Base-by-base conservation (phyloP, 2,329 filamentous ascomycete species). In the Sarocladium strictum region DNA sequence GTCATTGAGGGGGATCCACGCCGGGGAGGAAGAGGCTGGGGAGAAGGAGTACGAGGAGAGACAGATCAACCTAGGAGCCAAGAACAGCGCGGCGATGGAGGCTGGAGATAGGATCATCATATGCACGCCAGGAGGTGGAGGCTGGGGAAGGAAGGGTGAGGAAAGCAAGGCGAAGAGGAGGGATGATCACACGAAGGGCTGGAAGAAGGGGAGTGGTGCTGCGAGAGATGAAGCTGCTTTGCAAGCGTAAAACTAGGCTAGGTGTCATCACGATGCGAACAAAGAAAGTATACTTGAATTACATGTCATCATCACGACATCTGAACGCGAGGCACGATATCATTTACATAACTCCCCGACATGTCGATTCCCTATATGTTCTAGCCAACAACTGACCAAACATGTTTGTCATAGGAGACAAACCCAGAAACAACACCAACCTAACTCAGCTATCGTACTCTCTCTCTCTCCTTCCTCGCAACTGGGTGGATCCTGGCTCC, bases 21-120 rank as follows among this genome's bases (percentile, higher is more conserved):
- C 64, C 26, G 60, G 58, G 3, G 63, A 66, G 14, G 65, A 65
- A 1, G 62, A 64, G 0, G 35, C 17, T 7, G 67, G 63, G 0
- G 69, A 71, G 11, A 63, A 64, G 6, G 76, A 80, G 58, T 78
- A 77, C 63, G 75, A 84, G 65, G 78, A 85, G 66, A 73, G 85
- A 37, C 74, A 77, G 53, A 85, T 92, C 64, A 91, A 89, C 63
- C 66, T 92, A 37, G 88, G 88, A 0, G 87, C 83, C 1, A 93
- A 93, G 76, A 93, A 92, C 61, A 90, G 84, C 24, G 88, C 87
- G 12, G 77, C 79, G 12, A 91, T 93, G 87, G 76, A 83, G 64
- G 76, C 84, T 1, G 89, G 89, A 0, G 89, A 94, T 65, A 75
- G 87, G 6, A 90, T 93, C 63, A 87, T 93, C 54, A 76, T 94